Base-by-base conservation (phyloP, 2,329 filamentous ascomycete species). In the Herpotrichia juniperi region DNA sequence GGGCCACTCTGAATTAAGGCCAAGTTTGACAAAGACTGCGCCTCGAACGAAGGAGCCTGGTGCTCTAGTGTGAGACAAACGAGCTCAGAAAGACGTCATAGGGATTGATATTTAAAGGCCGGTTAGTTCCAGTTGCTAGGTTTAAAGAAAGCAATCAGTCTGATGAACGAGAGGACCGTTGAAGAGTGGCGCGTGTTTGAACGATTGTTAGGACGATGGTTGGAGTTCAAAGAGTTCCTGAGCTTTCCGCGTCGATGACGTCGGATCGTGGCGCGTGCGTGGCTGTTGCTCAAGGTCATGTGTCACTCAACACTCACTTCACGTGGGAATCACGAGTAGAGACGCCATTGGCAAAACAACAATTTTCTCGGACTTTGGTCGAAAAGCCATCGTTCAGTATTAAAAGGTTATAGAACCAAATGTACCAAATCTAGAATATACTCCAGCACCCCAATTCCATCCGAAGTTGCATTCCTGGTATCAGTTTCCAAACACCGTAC, bases 41-140 rank as follows among this genome's bases (percentile, higher is more conserved):
- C 45, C 45, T 48, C 44, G 39, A 44, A 48, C 22, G 43, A 51
- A 26, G 25, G 37, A 47, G 34, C 39, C 16, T 16, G 14, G 32
- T 4, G 37, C 37, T 9, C 25, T 16, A 21, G 3, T n/a, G 4
- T 42, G 24, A 46, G 28, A 32, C 40, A 26, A 45, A 25, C 16
- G 11, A 43, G 11, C 25, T 50, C 42, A 45, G 17, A 22, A 31
- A 39, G 3, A 40, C 32, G 42, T 50, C 48, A 50, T 46, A 40
- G 12, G 25, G 24, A 14, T n/a, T 26, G 40, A 28, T 16, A 42
- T 28, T 11, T 5, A 9, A 8, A 42, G 21, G 7, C 14, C 5
- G 5, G 10, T 28, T 43, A 4, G 28, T 4, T n/a, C 11, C n/a
- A n/a, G n/a, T n/a, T n/a, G n/a, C n/a, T n/a, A n/a, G n/a, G n/a